Conservation (phyloP, 176 grass and related monocot genomes). For the Rhynchospora tenuis region DNA sequence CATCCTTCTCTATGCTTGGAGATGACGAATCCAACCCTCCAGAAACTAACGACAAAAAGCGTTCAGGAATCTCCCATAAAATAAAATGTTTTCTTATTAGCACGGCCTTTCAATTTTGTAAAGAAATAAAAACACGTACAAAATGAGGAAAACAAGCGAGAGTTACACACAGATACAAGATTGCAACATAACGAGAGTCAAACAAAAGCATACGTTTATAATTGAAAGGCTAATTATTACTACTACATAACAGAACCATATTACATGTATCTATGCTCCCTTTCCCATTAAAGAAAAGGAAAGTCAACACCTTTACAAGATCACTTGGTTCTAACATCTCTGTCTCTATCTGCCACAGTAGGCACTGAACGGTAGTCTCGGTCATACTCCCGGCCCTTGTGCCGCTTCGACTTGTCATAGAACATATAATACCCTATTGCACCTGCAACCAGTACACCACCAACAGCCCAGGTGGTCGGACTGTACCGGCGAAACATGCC, state of each 20-base stretch:
- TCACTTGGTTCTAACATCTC: not conserved
- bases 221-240: not conserved
- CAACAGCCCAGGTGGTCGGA: conserved; percentile 38
- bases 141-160: not conserved
- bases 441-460: conserved; percentile 35
- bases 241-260: not conserved
- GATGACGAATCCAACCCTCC: no score
- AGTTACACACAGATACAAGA: not conserved
- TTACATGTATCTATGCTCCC: not conserved
- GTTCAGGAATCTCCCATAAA: no score
- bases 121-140: not conserved
- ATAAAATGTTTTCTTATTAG: no score
- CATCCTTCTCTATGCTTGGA: no score
- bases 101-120: not conserved
- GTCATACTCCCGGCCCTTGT: conserved; percentile 1
- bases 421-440: conserved; percentile 44
- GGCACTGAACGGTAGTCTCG: conserved; percentile 1
- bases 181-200: not conserved
- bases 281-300: not conserved
- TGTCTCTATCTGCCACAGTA: not conserved
- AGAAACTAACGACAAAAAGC: no score
- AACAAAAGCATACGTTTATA: not conserved
- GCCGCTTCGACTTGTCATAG: conserved; percentile 32
- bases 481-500: conserved; percentile 37
- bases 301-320: not conserved